phyloP scores from a whole-genome alignment of 495 filamentous ascomycete genomes.

The Lophiostoma macrostomum region DNA sequence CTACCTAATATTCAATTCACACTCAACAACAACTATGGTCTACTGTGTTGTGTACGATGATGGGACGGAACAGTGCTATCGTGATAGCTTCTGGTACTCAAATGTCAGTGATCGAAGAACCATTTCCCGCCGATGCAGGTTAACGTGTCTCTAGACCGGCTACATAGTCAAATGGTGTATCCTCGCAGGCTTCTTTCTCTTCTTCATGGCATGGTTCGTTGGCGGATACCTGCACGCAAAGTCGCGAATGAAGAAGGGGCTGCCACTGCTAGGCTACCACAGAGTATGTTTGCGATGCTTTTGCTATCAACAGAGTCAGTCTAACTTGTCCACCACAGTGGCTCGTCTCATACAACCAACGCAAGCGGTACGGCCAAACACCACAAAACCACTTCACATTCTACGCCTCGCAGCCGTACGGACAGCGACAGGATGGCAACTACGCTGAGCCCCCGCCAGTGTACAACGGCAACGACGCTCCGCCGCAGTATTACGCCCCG shows the following conservation, averaged over 20 bases:
- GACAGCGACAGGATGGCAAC: constrained; percentile 41
- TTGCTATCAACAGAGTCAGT: constrained; percentile 13
- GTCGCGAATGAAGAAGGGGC: constrained; percentile 58
- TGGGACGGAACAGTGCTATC: constrained; percentile 18
- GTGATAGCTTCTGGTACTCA: constrained; percentile 25
- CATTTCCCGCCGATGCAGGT: background rate
- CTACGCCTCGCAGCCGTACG: constrained; percentile 43
- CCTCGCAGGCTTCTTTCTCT: constrained; percentile 50
- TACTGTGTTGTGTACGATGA: constrained; percentile 23
- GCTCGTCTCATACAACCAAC: constrained; percentile 56
- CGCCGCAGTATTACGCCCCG: constrained; percentile 56
- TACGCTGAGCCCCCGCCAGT: constrained; percentile 49
- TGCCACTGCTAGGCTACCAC: constrained; percentile 64
- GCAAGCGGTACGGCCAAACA: constrained; percentile 45
- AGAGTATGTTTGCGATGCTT: constrained; percentile 45
- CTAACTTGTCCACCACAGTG: too few relatives aligned
- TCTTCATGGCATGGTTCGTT: constrained; percentile 54
- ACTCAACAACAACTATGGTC: too few relatives aligned
- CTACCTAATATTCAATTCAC: too few relatives aligned
- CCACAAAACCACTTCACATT: constrained; percentile 45
- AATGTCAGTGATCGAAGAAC: constrained; percentile 12
- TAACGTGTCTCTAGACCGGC: constrained; percentile 47
- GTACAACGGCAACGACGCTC: constrained; percentile 41
- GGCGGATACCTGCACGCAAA: constrained; percentile 64
- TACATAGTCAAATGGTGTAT: constrained; percentile 66